Base-by-base conservation (phyloP, 495 filamentous ascomycete species). In the Penicillium odoratum region DNA sequence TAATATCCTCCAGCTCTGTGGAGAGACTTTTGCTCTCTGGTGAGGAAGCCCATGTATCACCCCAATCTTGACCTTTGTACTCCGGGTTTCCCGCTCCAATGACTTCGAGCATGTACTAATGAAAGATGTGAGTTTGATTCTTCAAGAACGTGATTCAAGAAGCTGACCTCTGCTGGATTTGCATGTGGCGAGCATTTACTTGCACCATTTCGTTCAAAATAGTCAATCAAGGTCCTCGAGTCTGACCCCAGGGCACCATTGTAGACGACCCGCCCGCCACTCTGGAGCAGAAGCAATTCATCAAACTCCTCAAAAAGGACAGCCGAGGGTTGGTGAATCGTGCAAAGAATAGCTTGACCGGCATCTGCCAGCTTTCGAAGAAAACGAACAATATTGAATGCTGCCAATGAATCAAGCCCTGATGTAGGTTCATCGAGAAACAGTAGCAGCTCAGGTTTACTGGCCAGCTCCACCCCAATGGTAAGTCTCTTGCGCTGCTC, bases 371-470 rank as follows among this genome's bases (percentile, higher is more conserved):
- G 76, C 58, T 87, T 86, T 5, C 84, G 75, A 45, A 90, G 73
- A 48, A 90, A 86, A 1, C 83, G 74, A 25, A 87, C 75, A 46
- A 89, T 87, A 58, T 85, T 85, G 64, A 82, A 89, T 26, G 88
- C 85, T 4, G 85, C 81, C 15, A 81, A 72, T 0, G 78, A 81
- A 62, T 90, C 87, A 16, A 90, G 79, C n/a, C 86, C 88, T 13
- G 83, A 88, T 1, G 90, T 93, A 3, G 90, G 90, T 58, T 93
- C 88, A 62, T 92, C 89, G 15, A 92, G 69, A 62, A 92, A 92
- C 33, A 92, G 78, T 5, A 91, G 65, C 10, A 89, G 64, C 51
- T 83, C 83, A 15, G 81, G 88, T 58, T 87, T 90, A 15, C 79
- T 82, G 8, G 83, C 87, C 5, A 91, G 71, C 62, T 91, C 88